phyloP scores from a whole-genome alignment of 768 basidiomycete species.

The Leccinum sublutescens region DNA sequence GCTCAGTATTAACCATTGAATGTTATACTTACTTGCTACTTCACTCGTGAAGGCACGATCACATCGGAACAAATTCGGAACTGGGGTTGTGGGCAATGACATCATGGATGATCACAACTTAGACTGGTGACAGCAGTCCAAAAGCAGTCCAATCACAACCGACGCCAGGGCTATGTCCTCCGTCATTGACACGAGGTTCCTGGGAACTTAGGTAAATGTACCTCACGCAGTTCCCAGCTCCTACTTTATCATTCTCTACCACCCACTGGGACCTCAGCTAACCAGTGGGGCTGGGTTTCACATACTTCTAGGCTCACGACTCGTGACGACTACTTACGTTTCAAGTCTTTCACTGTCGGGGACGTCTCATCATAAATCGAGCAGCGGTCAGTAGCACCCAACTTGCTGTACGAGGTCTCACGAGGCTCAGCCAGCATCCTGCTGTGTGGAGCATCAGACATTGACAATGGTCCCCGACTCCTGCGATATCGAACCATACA shows the following conservation, averaged over 20 bases:
- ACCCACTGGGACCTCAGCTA: not conserved
- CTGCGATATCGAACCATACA: slow-evolving; percentile 35
- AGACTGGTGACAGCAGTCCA: no score
- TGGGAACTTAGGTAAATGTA: not conserved
- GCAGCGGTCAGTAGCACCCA: not conserved
- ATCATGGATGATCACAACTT: not conserved
- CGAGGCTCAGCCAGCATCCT: not conserved
- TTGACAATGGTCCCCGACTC: not conserved
- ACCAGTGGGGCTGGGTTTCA: not conserved
- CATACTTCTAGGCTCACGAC: not conserved
- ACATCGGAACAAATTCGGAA: not conserved
- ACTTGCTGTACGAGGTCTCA: slow-evolving; percentile 1
- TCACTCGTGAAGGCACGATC: not conserved
- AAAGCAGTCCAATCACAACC: no score
- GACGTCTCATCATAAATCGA: not conserved
- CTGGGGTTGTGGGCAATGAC: not conserved
- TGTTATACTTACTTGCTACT: not conserved
- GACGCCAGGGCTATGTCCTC: not conserved
- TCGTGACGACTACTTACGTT: not conserved
- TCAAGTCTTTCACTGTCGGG: not conserved
- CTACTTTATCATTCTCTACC: not conserved
- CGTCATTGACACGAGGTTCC: not conserved
- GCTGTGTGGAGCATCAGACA: not conserved
- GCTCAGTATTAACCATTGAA: not conserved
- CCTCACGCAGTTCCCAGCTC: not conserved